Evolutionary conservation across 768 basidiomycete species (phyloP).

Genomic region (Porpolomopsis calyptriformis): DNA sequence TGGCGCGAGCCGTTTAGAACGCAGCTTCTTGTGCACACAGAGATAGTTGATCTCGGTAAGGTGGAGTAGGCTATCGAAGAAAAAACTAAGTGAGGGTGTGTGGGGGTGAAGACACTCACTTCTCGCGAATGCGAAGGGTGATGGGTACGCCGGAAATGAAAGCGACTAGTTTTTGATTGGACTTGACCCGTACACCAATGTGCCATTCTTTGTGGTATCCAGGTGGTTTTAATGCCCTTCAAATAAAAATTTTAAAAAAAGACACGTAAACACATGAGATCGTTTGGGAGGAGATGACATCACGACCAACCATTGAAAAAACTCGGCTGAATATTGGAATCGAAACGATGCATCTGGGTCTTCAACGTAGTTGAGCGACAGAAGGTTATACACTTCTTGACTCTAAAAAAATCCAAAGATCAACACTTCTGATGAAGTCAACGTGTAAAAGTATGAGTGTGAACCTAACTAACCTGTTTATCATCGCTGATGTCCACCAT

Average conservation of each 20-base stretch:
- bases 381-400: slow-evolving; percentile 83
- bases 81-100: slow-evolving; percentile 3
- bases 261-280: too few species aligned
- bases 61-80: slow-evolving; percentile 55
- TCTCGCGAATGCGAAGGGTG: slow-evolving; percentile 68
- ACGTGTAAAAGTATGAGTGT: background rate
- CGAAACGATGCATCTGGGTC: slow-evolving; percentile 94
- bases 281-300: too few species aligned
- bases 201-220: slow-evolving; percentile 95
- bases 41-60: slow-evolving; percentile 95
- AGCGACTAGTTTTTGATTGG: slow-evolving; percentile 88
- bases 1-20: slow-evolving; percentile 89
- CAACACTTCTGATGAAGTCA: slow-evolving; percentile 1
- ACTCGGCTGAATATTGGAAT: slow-evolving; percentile 92
- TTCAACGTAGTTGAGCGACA: slow-evolving; percentile 93
- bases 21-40: slow-evolving; percentile 94
- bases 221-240: slow-evolving; percentile 88
- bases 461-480: slow-evolving; percentile 45
- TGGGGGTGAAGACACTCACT: slow-evolving; percentile 38
- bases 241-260: too few species aligned
- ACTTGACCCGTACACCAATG: slow-evolving; percentile 82
- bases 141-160: slow-evolving; percentile 94
- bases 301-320: slow-evolving; percentile 67
- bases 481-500: slow-evolving; percentile 69
- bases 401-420: too few species aligned